Evolutionary conservation across 2,329 filamentous ascomycete genomes (phyloP), one percentile per base, ranked within the genome.

Genomic region (Hymenoscyphus occultus): DNA sequence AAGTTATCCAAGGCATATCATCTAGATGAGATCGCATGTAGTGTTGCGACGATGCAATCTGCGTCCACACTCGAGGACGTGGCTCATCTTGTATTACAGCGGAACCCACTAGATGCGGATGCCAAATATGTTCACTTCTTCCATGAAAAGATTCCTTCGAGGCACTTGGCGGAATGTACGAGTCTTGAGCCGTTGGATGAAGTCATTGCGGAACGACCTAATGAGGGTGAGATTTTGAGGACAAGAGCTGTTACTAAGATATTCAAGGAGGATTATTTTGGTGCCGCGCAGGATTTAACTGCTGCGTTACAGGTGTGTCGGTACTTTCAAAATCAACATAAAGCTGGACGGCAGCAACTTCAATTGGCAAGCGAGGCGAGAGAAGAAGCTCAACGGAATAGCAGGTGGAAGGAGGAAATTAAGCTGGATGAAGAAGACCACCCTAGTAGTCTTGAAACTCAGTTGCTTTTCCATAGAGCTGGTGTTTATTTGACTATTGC

Each of bases 111-210:
- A 60, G 87, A 93, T 73, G 77, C 82, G 56, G 90, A 95, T 73
- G 92, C 91, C 35, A 90, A 89, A 76, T 95, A 95, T 74, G 92
- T 95, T n/a, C 90, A 95, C 75, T 95, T 94, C 78, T 96, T 96
- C 76, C 91, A 94, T 77, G 91, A 96, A 78, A 95, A 94, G 83
- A 93, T 95, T 32, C 90, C 91, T 1, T 90, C 87, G 51, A 81
- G 89, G 54, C 87, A 90, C 74, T 80, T 95, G 75, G 89, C 87
- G 42, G 86, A 91, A 72, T 88, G 84, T 71, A 93, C 90, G 9
- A 88, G 85, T 67, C 77, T 93, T 64, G 79, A 84, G 61, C 82
- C 87, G 3, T 76, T 96, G 69, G 81, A 88, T 74, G 84, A 90
- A 45, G 86, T 94, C 64, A 88, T 93, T 65, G 78, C 80, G 13